phyloP scores from a whole-genome alignment of 2,329 filamentous ascomycete species.

The Chaetomium sp. region DNA sequence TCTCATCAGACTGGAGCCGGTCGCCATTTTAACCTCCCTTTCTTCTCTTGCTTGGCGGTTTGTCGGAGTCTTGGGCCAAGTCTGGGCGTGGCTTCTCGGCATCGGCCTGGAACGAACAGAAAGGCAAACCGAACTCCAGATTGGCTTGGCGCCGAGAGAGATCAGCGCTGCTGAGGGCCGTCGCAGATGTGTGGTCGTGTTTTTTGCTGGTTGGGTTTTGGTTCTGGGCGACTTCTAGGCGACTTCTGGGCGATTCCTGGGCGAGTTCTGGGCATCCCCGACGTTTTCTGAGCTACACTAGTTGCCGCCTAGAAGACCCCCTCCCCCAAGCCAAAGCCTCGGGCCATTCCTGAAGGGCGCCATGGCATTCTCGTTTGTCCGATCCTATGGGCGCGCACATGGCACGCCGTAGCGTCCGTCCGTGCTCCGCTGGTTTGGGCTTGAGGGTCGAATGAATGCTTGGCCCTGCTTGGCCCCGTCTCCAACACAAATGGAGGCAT shows the following conservation, averaged over 20 bases:
- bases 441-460: not conserved
- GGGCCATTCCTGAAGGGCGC: not conserved
- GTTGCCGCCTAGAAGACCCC: too few relatives aligned
- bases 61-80: conserved; percentile 22
- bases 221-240: not conserved
- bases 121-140: conserved; percentile 12
- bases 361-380: not conserved
- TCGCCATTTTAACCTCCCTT: conserved; percentile 25
- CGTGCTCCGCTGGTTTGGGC: not conserved
- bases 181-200: not conserved
- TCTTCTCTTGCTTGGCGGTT: conserved; percentile 23
- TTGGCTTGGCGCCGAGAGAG: conserved; percentile 30
- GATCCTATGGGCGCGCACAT: not conserved
- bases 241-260: not conserved
- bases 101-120: conserved; percentile 14
- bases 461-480: conserved; percentile 12
- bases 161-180: conserved; percentile 22
- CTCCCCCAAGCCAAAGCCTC: not conserved
- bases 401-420: not conserved
- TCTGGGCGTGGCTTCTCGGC: conserved; percentile 27
- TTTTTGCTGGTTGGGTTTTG: not conserved
- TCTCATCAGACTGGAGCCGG: conserved; percentile 9
- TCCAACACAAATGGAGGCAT: conserved; percentile 7
- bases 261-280: not conserved
- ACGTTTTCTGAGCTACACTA: not conserved